phyloP scores from a whole-genome alignment of 106 monocot species.

The Dendrobium huoshanense region DNA sequence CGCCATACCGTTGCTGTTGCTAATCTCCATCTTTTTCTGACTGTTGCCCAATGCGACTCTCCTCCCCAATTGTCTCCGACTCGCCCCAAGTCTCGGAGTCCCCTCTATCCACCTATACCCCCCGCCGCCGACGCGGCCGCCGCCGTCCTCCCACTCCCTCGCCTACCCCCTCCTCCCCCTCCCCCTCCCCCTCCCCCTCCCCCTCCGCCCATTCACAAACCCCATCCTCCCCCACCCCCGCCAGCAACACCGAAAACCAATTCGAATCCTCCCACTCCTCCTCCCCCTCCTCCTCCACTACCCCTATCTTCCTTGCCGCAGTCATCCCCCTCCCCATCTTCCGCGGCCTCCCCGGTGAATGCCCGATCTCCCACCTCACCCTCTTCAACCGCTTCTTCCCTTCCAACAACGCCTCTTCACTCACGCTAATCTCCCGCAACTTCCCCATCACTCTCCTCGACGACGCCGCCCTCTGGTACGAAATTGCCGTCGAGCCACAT shows the following conservation, averaged over 20 bases:
- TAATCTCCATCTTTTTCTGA: not conserved
- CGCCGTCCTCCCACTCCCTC: not conserved
- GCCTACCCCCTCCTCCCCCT: not conserved
- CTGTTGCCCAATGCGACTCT: not conserved
- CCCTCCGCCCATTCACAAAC: not conserved
- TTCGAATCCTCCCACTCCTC: not conserved
- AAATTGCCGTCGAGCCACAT: constrained; percentile 18
- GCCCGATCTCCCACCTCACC: constrained; percentile 39
- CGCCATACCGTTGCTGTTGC: not conserved
- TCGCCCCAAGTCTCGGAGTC: not conserved
- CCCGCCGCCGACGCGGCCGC: not conserved
- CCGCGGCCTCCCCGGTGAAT: constrained; percentile 31
- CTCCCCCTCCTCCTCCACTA: not conserved
- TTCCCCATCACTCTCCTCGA: constrained; percentile 45
- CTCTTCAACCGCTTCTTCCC: constrained; percentile 40
- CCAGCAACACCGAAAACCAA: not conserved
- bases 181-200: not conserved
- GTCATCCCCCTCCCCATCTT: constrained; percentile 37
- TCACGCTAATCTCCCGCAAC: constrained; percentile 20
- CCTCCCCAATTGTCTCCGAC: not conserved
- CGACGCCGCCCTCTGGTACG: constrained; percentile 55
- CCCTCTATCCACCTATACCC: not conserved
- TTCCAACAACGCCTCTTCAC: constrained; percentile 26
- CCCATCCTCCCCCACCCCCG: not conserved
- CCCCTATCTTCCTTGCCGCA: constrained; percentile 8